Percentiles rank a stretch among this genome's conserved stretches.
phyloP scores from a whole-genome alignment of 176 grass and related monocot species.

The Zea luxurians region DNA sequence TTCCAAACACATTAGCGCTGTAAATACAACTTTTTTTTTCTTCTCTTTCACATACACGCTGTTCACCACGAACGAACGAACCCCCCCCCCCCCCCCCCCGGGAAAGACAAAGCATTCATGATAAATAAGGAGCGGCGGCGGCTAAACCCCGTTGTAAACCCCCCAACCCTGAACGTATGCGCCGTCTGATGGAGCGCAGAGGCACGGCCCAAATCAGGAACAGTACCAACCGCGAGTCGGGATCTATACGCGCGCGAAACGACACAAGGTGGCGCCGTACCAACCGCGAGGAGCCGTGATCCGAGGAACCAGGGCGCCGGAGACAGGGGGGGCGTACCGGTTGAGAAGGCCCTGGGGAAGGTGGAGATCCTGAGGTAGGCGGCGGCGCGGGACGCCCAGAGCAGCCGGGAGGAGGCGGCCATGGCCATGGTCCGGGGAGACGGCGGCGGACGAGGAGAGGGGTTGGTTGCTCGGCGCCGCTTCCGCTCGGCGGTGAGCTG shows the following conservation, averaged over 20 bases:
- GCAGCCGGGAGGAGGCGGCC: slow-evolving; percentile 55
- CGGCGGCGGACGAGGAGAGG: slow-evolving; percentile 13
- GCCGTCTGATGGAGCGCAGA: not conserved
- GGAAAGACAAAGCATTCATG: not conserved
- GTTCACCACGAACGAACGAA: not conserved
- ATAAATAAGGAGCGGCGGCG: not conserved
- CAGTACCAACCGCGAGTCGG: not conserved
- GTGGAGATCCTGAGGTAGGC: slow-evolving; percentile 88
- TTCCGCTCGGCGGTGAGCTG: not conserved
- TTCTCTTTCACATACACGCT: not conserved
- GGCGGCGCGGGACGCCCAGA: slow-evolving; percentile 89
- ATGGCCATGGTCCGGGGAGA: slow-evolving; percentile 35
- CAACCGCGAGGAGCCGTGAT: not conserved
- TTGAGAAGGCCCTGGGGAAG: slow-evolving; percentile 81
- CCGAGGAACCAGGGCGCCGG: not conserved
- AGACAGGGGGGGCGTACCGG: slow-evolving; percentile 47
- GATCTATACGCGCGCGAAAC: not conserved
- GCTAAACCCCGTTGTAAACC: not conserved
- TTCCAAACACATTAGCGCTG: slow-evolving; percentile 2
- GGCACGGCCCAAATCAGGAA: not conserved
- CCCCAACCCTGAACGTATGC: not conserved
- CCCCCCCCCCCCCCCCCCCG: not conserved
- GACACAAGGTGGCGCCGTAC: not conserved
- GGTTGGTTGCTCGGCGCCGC: slow-evolving; percentile 29
- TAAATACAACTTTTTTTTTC: not conserved